phyloP scores from a whole-genome alignment of 2,329 filamentous ascomycete species.

The Anthostomella pinea region DNA sequence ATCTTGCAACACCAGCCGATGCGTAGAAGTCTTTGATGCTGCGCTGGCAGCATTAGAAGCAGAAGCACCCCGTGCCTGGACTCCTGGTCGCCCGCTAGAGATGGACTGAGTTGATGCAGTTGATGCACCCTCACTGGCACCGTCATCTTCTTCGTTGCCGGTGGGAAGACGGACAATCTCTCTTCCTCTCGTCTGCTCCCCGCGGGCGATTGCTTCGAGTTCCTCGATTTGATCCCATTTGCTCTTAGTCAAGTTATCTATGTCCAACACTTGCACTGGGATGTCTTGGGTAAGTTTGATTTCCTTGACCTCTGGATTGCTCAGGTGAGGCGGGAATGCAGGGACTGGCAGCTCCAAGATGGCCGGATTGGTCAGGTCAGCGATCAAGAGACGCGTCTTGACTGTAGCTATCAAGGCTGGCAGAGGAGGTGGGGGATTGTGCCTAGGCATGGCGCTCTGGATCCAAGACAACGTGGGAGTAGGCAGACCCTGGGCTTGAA shows the following conservation, averaged over 20 bases:
- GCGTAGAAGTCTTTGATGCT: conserved; percentile 54
- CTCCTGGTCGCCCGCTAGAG: conserved; percentile 5
- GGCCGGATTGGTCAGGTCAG: conserved; percentile 66
- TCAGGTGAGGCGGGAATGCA: conserved; percentile 53
- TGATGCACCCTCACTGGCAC: conserved; percentile 34
- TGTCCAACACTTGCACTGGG: conserved; percentile 77
- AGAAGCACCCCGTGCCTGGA: conserved; percentile 8
- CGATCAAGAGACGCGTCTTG: conserved; percentile 73
- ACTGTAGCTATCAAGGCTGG: conserved; percentile 75
- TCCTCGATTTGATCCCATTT: conserved; percentile 86
- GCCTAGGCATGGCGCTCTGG: conserved; percentile 55
- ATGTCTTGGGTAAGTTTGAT: conserved; percentile 58
- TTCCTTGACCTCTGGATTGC: conserved; percentile 53
- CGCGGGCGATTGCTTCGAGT: conserved; percentile 69
- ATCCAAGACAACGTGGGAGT: conserved; percentile 58
- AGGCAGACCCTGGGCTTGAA: conserved; percentile 54
- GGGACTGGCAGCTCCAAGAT: conserved; percentile 44
- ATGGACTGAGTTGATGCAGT: conserved; percentile 13
- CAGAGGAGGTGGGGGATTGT: conserved; percentile 57
- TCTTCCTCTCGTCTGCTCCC: conserved; percentile 71
- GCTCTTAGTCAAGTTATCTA: conserved; percentile 77
- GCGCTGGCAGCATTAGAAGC: conserved; percentile 17
- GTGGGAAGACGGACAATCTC: conserved; percentile 72
- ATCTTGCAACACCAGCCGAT: conserved; percentile 83
- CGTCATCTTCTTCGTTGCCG: conserved; percentile 42